Evolutionary conservation across 306 rosid genomes (phyloP).

Genomic region (Castanea crenata): DNA sequence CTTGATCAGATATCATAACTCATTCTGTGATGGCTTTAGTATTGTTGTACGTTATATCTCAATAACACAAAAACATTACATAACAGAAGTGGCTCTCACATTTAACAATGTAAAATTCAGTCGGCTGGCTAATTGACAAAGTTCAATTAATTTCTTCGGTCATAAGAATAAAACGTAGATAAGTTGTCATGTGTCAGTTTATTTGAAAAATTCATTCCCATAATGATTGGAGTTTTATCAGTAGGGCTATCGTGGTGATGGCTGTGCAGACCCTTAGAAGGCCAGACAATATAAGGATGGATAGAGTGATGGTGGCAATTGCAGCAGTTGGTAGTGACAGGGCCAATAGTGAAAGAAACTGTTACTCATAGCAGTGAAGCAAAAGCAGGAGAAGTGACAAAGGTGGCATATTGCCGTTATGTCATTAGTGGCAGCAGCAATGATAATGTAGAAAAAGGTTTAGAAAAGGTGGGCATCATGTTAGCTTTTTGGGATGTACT

Average conservation of each 20-base stretch:
- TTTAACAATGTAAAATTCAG: background rate
- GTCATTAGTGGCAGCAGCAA: background rate
- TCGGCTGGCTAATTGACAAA: background rate
- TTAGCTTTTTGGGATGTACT: background rate
- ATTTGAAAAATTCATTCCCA: background rate
- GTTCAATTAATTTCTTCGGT: background rate
- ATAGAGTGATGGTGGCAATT: slow-evolving; percentile 11
- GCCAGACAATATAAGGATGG: background rate
- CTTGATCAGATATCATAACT: background rate
- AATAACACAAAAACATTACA: background rate
- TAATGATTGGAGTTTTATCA: background rate
- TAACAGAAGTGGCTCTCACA: background rate
- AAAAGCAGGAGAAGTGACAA: background rate
- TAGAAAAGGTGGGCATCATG: background rate
- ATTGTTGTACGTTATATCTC: background rate
- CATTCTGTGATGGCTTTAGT: background rate
- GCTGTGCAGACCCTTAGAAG: background rate
- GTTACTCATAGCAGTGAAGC: background rate
- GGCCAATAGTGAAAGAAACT: background rate
- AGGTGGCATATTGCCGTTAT: background rate
- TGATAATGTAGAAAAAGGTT: background rate
- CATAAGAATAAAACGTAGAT: background rate
- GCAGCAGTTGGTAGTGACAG: background rate
- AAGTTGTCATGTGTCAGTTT: background rate
- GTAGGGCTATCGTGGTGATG: background rate